Evolutionary conservation across 2,329 filamentous ascomycete species (phyloP), one percentile per base, ranked within the genome.

Genomic region (Diaporthe sp.): DNA sequence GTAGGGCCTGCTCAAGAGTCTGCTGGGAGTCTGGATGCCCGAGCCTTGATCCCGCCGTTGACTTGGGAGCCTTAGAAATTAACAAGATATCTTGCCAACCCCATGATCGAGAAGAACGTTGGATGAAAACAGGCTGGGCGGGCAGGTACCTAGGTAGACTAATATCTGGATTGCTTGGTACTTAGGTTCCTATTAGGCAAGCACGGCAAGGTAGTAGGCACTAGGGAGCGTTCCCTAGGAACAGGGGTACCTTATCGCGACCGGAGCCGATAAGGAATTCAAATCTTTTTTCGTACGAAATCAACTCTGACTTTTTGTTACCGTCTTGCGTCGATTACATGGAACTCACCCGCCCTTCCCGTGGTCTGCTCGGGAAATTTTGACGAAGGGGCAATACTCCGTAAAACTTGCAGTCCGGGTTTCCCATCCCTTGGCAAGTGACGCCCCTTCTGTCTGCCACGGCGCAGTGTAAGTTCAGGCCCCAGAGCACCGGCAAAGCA

Each of bases 381-480:
- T 69, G 65, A 69, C 34, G 49, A 31, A 69, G 49, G 65, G 65
- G 34, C 65, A 28, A 22, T 13, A 69, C 22, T 42, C 7, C 6
- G 28, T 22, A 6, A 28, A 9, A 28, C 49, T 39, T 28, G n/a
- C 34, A 31, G 34, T 55, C 65, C 19, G 49, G 46, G 10, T 55
- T 3, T 31, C 46, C n/a, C 49, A 69, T 28, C 31, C 34, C 49
- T 8, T 22, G 28, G 34, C 49, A 34, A 69, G 65, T 31, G 17
- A 31, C 34, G 65, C 65, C 65, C 65, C 44, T 65, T 74, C 22
- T 59, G 73, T 72, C 55, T n/a, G 65, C 65, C 34, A 28, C 49
- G 58, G 51, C 58, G 58, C 51, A 72, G 37, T 59, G 73, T 75
- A 34, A 72, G 73, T 75, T 49, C n/a, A 34, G 22, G 49, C 65